Evolutionary conservation across 2,329 filamentous ascomycete genomes (phyloP), one percentile per base, ranked within the genome.

Genomic region (Domatiomyces globalis): DNA sequence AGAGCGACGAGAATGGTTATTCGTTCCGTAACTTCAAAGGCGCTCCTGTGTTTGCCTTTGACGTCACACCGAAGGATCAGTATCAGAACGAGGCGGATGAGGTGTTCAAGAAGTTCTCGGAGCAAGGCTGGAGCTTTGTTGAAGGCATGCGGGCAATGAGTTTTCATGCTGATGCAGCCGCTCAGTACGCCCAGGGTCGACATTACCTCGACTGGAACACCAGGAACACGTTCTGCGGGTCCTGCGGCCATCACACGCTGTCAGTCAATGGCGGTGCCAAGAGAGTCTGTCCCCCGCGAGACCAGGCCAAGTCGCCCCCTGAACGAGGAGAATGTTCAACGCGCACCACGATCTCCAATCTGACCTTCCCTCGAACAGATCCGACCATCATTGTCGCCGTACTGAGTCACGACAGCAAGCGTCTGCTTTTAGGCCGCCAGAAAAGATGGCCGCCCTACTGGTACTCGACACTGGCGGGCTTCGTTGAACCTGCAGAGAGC

Each of bases 361-460:
- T 95, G 49, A 84, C 78, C 63, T 96, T 95, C 73, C 90, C 90
- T 2, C 80, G 89, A 48, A 95, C 90, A 1, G 89, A 95, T 62
- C 88, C 89, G 1, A 94, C 87, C 25, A 88, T 96, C 66, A 98
- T 98, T 69, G 89, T 94, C 70, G 90, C 89, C 0, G 83, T 95
- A 9, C 79, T 96, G 29, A 94, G 85, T 49, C 75, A 82, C 48
- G 86, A 94, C 60, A 84, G 84, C 48, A 77, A 82, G 58, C 79
- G 80, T 55, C 71, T 95, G 42, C 78, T 98, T 6, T 82, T 98
- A 0, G 92, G 92, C 39, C 82, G 92, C 12, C 81, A 86, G 63
- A 85, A 85, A 68, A 78, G 86, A 49, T 98, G 83, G 77, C 92
- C 92, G 1, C 74, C 78, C 1, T 66, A 85, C 66, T 95, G 85